phyloP scores from a whole-genome alignment of 2,329 filamentous ascomycete species.

The Colletotrichum lini region DNA sequence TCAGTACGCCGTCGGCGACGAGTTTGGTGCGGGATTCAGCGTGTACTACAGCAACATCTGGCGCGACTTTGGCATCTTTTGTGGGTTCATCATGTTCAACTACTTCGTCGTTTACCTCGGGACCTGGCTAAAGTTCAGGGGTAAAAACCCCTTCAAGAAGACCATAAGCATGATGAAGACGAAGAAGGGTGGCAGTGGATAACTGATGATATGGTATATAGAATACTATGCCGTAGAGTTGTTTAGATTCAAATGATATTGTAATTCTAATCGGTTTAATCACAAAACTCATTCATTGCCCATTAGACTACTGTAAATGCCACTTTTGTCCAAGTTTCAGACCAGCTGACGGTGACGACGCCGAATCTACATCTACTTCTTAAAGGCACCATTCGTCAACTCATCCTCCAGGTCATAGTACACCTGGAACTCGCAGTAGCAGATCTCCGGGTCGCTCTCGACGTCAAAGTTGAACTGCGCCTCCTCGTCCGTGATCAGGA shows the following conservation, averaged over 20 bases:
- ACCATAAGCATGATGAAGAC: conserved; percentile 50
- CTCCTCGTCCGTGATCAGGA: conserved; percentile 58
- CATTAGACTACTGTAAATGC: too few species aligned
- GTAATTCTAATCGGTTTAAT: neutral
- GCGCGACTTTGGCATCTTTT: conserved; percentile 77
- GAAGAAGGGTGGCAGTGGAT: conserved; percentile 40
- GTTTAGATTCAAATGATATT: too few species aligned
- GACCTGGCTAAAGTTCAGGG: conserved; percentile 57
- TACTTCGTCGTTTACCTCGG: conserved; percentile 59
- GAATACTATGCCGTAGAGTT: too few species aligned
- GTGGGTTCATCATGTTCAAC: conserved; percentile 76
- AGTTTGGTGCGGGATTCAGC: conserved; percentile 73
- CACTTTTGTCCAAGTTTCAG: too few species aligned
- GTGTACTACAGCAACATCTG: conserved; percentile 74
- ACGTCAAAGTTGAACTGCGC: conserved; percentile 52
- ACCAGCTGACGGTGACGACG: too few species aligned
- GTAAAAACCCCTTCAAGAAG: conserved; percentile 55
- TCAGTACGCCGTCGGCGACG: conserved; percentile 71
- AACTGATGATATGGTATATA: neutral
- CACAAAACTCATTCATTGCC: too few species aligned
- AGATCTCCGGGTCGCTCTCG: conserved; percentile 43
- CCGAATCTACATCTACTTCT: conserved; percentile 6
- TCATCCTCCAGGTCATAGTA: conserved; percentile 44
- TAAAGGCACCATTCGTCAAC: conserved; percentile 33
- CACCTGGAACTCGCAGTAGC: conserved; percentile 44